A percentile compares a stretch with the other conserved stretches of the same genome.
Evolutionary conservation across 129 eudicot genomes (phyloP).

Genomic region (Pittosporum tobira): DNA sequence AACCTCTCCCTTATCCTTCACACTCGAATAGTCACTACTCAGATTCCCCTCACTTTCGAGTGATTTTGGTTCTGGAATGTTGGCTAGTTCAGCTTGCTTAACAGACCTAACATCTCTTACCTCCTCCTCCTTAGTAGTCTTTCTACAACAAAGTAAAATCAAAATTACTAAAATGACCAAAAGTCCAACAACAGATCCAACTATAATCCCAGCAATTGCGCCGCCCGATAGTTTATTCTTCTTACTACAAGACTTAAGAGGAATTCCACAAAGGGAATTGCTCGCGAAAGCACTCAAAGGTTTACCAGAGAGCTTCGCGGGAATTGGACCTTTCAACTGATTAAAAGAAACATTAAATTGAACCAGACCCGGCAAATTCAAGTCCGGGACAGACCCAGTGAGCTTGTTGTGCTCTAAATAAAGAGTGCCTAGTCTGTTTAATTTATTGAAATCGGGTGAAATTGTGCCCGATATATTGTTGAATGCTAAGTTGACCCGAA

Average conservation of each 20-base stretch:
- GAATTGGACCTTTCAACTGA: constrained; percentile 51
- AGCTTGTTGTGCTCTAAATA: constrained; percentile 44
- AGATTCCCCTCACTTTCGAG: constrained; percentile 19
- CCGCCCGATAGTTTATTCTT: constrained; percentile 64
- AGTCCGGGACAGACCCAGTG: constrained; percentile 59
- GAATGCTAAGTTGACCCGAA: constrained; percentile 43
- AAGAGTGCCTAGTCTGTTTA: constrained; percentile 57
- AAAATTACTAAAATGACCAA: constrained; percentile 32
- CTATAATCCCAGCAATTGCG: constrained; percentile 76
- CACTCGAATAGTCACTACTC: constrained; percentile 12
- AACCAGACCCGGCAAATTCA: constrained; percentile 28
- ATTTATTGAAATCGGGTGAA: constrained; percentile 29
- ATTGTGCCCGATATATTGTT: constrained; percentile 59
- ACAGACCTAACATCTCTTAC: constrained; percentile 13
- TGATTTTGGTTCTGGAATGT: constrained; percentile 20
- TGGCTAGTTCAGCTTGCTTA: constrained; percentile 28
- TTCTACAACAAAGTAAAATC: constrained; percentile 44
- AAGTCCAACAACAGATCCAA: constrained; percentile 47
- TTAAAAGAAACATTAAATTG: constrained; percentile 64
- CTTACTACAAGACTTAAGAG: constrained; percentile 37
- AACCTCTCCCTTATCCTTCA: constrained; percentile 28
- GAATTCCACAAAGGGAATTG: constrained; percentile 57
- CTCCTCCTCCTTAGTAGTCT: constrained; percentile 19
- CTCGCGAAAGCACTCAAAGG: constrained; percentile 51
- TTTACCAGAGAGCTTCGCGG: constrained; percentile 25